Evolutionary conservation across 306 rosid species (phyloP), one percentile per base, ranked within the genome.

Genomic region (Herpetospermum pedunculosum): DNA sequence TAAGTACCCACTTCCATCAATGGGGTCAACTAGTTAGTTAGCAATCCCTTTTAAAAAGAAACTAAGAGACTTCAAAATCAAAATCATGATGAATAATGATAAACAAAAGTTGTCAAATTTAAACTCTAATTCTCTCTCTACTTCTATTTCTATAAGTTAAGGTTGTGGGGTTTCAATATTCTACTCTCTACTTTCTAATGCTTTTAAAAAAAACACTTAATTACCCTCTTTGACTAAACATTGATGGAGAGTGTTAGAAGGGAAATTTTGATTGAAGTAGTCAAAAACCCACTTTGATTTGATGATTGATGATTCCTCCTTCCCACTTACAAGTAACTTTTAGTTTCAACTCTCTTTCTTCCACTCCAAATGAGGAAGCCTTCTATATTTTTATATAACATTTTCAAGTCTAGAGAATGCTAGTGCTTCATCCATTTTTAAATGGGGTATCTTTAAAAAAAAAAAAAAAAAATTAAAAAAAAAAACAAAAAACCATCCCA

Each of bases 1-100:
- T n/a, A n/a, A 67, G 19, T 21, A 67, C 52, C 35, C 72, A 67
- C 53, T 67, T 41, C 72, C 72, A 67, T 67, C 72, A 67, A 40
- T 67, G 25, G 83, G 82, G 96, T 89, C 96, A 87, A 89, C 87
- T 70, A 80, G 75, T 74, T 69, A 78, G 73, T 69, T 70, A 69
- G 80, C 79, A 80, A 74, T 74, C 71, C 77, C 77, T 72, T 79
- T 49, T 70, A 70, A 75, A 35, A 72, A 76, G 77, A 80, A 88
- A 78, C 79, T 76, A 82, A 77, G 78, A 81, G 82, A 75, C 74
- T 77, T 70, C 38, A 73, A 80, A 82, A n/a, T n/a, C n/a, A n/a
- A n/a, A n/a, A 82, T 90, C 81, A 83, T 86, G 76, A 59, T 72
- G 76, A 35, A 65, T n/a, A n/a, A n/a, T 44, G 34, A 77, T 58